Evolutionary conservation across 2,329 filamentous ascomycete species (phyloP), one percentile per base, ranked within the genome.

Genomic region (Hirsutella thompsonii): DNA sequence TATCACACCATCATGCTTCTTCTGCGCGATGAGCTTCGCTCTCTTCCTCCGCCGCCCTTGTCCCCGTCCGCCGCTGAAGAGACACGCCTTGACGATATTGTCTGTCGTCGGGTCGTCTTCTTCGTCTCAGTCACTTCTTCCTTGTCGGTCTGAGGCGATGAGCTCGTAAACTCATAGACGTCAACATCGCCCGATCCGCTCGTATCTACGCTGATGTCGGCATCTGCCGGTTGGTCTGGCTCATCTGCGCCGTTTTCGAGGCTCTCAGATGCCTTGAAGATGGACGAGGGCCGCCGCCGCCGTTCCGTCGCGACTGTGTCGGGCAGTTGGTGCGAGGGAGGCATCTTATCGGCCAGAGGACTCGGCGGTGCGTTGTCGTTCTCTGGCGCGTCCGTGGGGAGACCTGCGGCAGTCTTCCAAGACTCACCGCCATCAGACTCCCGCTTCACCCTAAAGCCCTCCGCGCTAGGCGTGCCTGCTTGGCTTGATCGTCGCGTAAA

Each of bases 1-100:
- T 50, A 49, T 73, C 63, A 76, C 56, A 76, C 55, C 72, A 78
- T 75, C 70, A 76, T 77, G 53, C 72, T 77, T 50, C 72, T 63
- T 47, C 74, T 61, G 51, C 73, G 62, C 43, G 65, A 63, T 28
- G 52, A 62, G 42, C 52, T 49, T 20, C 53, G 55, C 18, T 58
- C 54, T 40, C 46, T 49, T 23, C 48, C 44, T 40, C 56, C 49
- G 16, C 49, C 44, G 21, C 43, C 47, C 4, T 59, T 62, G 16
- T 66, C 66, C 29, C 57, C 55, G 6, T 58, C 57, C 3, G 58
- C 46, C 10, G 60, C 56, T 13, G 66, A 59, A 1, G 65, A 68
- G 38, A 63, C 52, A 38, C 66, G 56, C 37, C 65, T 56, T 2
- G 60, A 54, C 3, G 57, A 53, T 39, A 58, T 59, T 3, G 54